Base-by-base conservation (phyloP, 257 asterid genomes). In the Perilla frutescens region DNA sequence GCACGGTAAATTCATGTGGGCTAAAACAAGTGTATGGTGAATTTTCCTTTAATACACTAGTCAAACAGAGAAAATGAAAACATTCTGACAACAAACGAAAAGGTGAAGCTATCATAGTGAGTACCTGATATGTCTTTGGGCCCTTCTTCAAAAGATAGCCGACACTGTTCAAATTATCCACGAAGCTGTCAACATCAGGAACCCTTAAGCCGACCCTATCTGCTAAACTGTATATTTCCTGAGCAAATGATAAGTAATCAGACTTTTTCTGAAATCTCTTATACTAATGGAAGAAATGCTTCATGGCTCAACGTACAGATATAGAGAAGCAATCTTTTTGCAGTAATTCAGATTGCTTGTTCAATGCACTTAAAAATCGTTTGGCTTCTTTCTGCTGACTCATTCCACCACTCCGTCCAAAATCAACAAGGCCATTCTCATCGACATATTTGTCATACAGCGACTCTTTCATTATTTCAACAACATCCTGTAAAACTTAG, bases 371-470 rank as follows among this genome's bases (percentile, higher is more conserved):
- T 81, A 94, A 66, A 79, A 94, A 88, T 41, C 96, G 89, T 66
- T 94, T 94, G 66, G 96, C 96, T 86, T 94, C 97, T 84, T 94
- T 94, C 84, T 94, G 97, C 76, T 91, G 96, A 79, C 97, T 94
- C 97, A 94, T 94, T 70, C 98, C 97, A 77, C 98, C 96, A 74
- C 97, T 94, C 41, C 97, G 88, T 58, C 95, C 96, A 79, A 91
- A 94, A 90, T 91, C 98, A 71, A 94, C 96, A 73, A 80, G 77
- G 51, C 97, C 98, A 70, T 94, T 91, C 76, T 94, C 98, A 55
- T 94, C 96, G 49, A 90, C 96, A 51, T 86, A 94, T 83, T 94
- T 94, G 71, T 94, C 98, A n/a, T 94, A 91, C 79, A 94, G 78
- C 4, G 97, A 94, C 83, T 91, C 97, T 84, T 90, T 94, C 98